Evolutionary conservation across 1,284 basidiomycete genomes (phyloP).

Genomic region (Cutaneotrichosporon dermatis): DNA sequence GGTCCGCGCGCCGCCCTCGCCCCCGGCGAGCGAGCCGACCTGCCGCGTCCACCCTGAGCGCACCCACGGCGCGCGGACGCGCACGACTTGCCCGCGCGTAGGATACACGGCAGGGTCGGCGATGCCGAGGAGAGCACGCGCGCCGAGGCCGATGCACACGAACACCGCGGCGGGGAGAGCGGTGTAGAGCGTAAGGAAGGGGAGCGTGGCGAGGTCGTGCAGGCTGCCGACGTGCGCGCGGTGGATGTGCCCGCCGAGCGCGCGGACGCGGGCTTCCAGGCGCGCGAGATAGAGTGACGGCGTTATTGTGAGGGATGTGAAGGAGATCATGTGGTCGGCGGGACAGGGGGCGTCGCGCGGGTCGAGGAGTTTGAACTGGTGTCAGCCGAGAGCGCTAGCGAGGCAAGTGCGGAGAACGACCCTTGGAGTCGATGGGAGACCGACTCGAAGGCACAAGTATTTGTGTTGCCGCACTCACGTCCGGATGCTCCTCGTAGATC

Average conservation of each 20-base stretch:
- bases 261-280: conserved; percentile 6
- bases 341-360: conserved; percentile 7
- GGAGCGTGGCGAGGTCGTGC: conserved; percentile 15
- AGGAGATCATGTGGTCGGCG: conserved; percentile 39
- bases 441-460: too few relatives aligned
- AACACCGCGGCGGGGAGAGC: conserved; percentile 56
- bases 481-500: conserved; percentile 44
- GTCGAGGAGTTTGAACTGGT: conserved; percentile 28
- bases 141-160: conserved; percentile 61
- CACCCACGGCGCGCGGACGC: conserved; percentile 51
- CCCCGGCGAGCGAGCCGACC: conserved; percentile 36
- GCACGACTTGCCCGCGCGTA: conserved; percentile 56
- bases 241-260: conserved; percentile 26
- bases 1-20: conserved; percentile 44
- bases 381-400: neutral
- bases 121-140: conserved; percentile 53
- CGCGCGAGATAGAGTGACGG: conserved; percentile 41
- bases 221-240: conserved; percentile 28
- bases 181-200: conserved; percentile 13
- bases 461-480: conserved; percentile 20
- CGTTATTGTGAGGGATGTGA: conserved; percentile 47
- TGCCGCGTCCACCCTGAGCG: conserved; percentile 42
- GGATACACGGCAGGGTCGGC: conserved; percentile 54
- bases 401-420: too few relatives aligned
- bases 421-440: too few relatives aligned